Base-by-base conservation (phyloP, 1,139 yeast species). In the Candida tetrigidarum region DNA sequence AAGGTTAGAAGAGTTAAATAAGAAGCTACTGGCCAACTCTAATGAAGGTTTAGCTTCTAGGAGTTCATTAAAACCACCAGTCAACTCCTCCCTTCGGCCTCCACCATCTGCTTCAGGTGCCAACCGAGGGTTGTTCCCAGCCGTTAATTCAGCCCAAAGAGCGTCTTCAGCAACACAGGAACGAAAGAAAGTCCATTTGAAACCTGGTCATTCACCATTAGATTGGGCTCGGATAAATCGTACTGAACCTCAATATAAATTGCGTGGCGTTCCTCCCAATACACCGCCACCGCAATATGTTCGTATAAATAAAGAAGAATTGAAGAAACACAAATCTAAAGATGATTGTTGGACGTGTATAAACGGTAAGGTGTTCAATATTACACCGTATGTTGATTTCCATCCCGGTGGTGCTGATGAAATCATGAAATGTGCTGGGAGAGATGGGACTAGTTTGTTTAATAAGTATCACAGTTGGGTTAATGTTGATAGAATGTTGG, bases 401-500 rank as follows among this genome's bases (percentile, higher is more conserved):
- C 99, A 93, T 56, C 99, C 99, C 0, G 99, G 99, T 19, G 99
- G 99, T 1, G 83, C 75, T 2, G 82, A 80, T 5, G 91, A 91
- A 57, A 68, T 93, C 37, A 72, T 88, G 81, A 80, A 82, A 46
- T 81, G 88, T 56, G 96, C 96, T 0, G 97, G 97, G 0, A 74
- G 74, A 48, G 97, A 92, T 59, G 96, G 95, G 1, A 90, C 97
- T 1, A 56, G 66, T n/a, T 58, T 89, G 50, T 93, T 93, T 58
- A 83, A 84, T 63, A 83, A 83, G 63, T 87, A 86, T 52, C 97
- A 91, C 60, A 74, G 89, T 23, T 91, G 97, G 97, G 96, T 86
- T 1, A 92, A 88, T 63, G 88, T 74, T 39, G 97, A 92, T 55
- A 69, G 90, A 52, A 81, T 93, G 79, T 66, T 93, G 47, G 90